Evolutionary conservation across 2,329 filamentous ascomycete genomes (phyloP), one percentile per base, ranked within the genome.

Genomic region (Diaporthe nobilis): DNA sequence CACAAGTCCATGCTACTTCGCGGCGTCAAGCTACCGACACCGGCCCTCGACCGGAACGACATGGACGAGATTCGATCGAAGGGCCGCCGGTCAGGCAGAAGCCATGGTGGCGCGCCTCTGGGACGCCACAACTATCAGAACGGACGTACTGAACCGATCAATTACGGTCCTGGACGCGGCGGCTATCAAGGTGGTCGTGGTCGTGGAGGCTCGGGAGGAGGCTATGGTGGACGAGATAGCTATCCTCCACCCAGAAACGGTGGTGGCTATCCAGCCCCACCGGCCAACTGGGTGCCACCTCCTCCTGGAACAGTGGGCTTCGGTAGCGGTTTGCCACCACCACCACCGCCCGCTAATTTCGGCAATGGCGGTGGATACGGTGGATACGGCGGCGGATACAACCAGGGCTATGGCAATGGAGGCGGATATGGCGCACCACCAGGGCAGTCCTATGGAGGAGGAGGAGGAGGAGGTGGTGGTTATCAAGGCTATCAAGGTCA

Each of bases 1-100:
- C 97, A 99, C 85, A 98, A 98, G 83, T 98, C 96, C 8, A 97
- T 98, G 94, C 90, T 99, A 20, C 89, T 99, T 49, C 93, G 95
- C 3, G 97, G 97, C 17, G 92, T 96, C 53, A 92, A 93, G 80
- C 89, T 96, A 74, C 91, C 94, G 6, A 85, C 89, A 2, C 91
- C 94, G 2, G 93, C 92, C 13, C 90, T 99, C 1, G 94, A 94
- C 75, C 89, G 91, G 47, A 90, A 90, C 75, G 96, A 98, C 81
- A 91, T 96, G 72, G 93, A 96, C 78, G 88, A 90, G 10, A 90
- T 96, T 58, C 91, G 92, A 81, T 89, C 90, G 72, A 92, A 93
- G 82, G 87, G 93, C 47, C 87, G 90, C 73, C 89, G 90, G 76
- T 88, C 89, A 31, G 92, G 94, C n/a, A 90, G 95, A 72, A 90